Evolutionary conservation across 1,284 basidiomycete genomes (phyloP).

Genomic region (Ceratobasidium sp.): DNA sequence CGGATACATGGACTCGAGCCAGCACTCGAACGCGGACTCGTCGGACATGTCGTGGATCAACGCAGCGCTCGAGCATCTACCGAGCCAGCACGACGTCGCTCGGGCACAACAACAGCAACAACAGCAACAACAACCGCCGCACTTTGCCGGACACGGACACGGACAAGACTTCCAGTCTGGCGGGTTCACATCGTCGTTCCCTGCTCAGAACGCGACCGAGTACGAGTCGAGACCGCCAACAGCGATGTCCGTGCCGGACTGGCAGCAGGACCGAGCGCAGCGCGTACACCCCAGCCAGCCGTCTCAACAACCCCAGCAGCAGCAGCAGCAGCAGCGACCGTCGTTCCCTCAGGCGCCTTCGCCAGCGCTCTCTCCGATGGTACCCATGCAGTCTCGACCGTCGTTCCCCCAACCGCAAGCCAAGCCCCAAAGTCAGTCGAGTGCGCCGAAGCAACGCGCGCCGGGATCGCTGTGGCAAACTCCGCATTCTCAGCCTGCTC

Average conservation of each 20-base stretch:
- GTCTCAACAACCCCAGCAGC: conserved; percentile 5
- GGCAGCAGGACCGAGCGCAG: no score
- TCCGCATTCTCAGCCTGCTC: conserved; percentile 17
- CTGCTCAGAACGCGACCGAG: no score
- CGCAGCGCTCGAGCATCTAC: conserved; percentile 31
- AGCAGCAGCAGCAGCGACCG: conserved; percentile 10
- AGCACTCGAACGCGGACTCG: no score
- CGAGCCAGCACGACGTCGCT: conserved; percentile 25
- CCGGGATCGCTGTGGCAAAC: conserved; percentile 19
- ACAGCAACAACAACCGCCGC: not conserved
- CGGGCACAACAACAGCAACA: not conserved
- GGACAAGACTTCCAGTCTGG: no score
- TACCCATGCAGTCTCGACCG: conserved; percentile 1
- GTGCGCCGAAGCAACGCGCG: conserved; percentile 4
- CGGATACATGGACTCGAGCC: conserved; percentile 13
- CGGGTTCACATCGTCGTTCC: no score
- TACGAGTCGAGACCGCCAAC: no score
- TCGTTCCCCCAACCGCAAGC: conserved; percentile 20
- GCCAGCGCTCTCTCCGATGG: no score
- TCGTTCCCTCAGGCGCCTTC: conserved; percentile 1
- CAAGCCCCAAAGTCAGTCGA: no score
- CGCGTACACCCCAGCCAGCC: no score
- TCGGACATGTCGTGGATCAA: conserved; percentile 35
- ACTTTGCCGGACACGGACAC: not conserved
- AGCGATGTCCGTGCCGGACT: no score